phyloP scores from a whole-genome alignment of 1,139 yeast genomes.

The Saccharomyces hybrid region DNA sequence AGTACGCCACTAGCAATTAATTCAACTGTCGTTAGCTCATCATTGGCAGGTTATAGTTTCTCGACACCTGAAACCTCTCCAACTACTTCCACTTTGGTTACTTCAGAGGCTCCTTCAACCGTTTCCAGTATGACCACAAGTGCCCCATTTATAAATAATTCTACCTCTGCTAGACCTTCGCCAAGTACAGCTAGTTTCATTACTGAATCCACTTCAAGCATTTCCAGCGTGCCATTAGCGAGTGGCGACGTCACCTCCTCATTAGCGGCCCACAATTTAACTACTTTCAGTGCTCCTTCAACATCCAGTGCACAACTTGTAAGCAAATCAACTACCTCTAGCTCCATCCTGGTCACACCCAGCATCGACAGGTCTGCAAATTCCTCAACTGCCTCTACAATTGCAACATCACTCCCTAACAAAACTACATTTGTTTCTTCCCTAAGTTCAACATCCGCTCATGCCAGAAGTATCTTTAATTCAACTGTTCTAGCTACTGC shows the following conservation, averaged over 20 bases:
- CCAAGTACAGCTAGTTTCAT: background rate
- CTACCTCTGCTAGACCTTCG: background rate
- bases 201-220: background rate
- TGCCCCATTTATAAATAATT: background rate
- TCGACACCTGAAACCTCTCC: background rate
- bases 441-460: background rate
- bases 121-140: background rate
- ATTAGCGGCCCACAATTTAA: background rate
- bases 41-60: background rate
- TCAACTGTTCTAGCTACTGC: background rate
- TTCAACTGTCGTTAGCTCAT: background rate
- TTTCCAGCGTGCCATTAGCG: background rate
- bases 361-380: background rate
- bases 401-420: background rate
- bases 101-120: background rate
- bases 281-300: background rate
- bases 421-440: background rate
- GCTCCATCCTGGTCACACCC: background rate
- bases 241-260: background rate
- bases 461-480: background rate
- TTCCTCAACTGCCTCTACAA: background rate
- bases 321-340: background rate
- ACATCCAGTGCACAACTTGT: background rate
- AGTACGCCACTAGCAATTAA: background rate
- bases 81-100: background rate